Evolutionary conservation across 192 early-diverging fungal genomes (phyloP).

Genomic region (Fimicolochytrium jonesii): DNA sequence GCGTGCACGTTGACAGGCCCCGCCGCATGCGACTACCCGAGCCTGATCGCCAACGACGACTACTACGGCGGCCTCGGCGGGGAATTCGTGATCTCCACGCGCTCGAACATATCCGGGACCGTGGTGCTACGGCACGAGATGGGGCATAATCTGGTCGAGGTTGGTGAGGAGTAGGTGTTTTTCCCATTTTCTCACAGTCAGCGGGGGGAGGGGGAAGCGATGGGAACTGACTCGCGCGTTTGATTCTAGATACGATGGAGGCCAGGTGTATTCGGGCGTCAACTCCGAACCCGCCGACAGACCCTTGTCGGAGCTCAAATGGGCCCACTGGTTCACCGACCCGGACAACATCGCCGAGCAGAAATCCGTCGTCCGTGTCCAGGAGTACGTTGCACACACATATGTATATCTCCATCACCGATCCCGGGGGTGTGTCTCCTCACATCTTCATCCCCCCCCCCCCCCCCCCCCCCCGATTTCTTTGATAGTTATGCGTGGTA

Average conservation of each 20-base stretch:
- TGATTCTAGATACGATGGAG: constrained; percentile 26
- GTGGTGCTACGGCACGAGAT: constrained; percentile 59
- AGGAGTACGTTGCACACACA: constrained; percentile 38
- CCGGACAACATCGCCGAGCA: constrained; percentile 30
- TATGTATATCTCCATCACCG: background rate
- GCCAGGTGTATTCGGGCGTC: constrained; percentile 46
- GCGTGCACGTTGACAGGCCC: constrained; percentile 47
- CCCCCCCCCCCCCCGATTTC: too few species aligned
- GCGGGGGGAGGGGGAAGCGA: too few species aligned
- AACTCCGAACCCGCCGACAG: constrained; percentile 37
- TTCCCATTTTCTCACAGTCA: background rate
- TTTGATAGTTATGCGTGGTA: constrained; percentile 53
- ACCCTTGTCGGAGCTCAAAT: constrained; percentile 44
- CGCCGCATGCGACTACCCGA: constrained; percentile 56
- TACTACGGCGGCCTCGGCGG: constrained; percentile 64
- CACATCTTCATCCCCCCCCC: too few species aligned
- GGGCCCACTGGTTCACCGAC: constrained; percentile 56
- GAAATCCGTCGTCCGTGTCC: constrained; percentile 35
- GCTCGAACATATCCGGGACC: constrained; percentile 45
- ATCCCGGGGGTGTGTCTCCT: too few species aligned
- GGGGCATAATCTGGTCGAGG: constrained; percentile 40
- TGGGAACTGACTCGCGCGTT: too few species aligned
- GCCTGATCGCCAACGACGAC: constrained; percentile 55
- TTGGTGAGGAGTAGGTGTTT: constrained; percentile 40
- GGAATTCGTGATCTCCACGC: constrained; percentile 59